Percentiles rank a stretch among this genome's conserved stretches.
Conservation (phyloP, 2,329 filamentous ascomycete species). For the Clarireedia hainanense region DNA sequence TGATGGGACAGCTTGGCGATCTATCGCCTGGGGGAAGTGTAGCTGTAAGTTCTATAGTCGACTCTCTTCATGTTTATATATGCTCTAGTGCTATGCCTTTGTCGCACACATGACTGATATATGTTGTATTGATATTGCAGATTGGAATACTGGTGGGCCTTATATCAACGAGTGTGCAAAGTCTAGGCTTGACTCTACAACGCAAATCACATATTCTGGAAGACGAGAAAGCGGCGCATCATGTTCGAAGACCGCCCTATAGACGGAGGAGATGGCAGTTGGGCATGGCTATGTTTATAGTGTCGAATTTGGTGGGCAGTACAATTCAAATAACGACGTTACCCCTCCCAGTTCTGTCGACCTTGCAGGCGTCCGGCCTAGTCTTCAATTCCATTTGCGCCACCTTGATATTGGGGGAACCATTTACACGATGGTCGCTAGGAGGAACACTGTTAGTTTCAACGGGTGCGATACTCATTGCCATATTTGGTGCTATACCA, state of each 20-base stretch:
- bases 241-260: conserved; percentile 78
- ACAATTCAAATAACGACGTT: conserved; percentile 96
- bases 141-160: conserved; percentile 90
- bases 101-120: conserved; percentile 4
- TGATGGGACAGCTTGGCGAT: conserved; percentile 66
- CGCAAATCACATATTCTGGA: conserved; percentile 97
- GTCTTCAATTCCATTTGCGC: conserved; percentile 99
- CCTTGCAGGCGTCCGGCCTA: conserved; percentile 87
- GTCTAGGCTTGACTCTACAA: conserved; percentile 88
- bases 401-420: conserved; percentile 82
- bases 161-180: conserved; percentile 89
- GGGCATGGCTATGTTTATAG: conserved; percentile 94
- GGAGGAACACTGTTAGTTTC: conserved; percentile 85
- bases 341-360: conserved; percentile 87
- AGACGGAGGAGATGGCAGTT: conserved; percentile 89
- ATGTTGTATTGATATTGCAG: conserved; percentile 36
- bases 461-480: conserved; percentile 81
- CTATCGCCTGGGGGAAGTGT: conserved; percentile 72
- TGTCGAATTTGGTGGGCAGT: conserved; percentile 89
- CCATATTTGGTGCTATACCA: conserved; percentile 85
- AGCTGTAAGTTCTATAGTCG: conserved; percentile 45
- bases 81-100: neutral
- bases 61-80: conserved; percentile 12
- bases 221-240: conserved; percentile 76
- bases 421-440: conserved; percentile 90